Conservation (phyloP, 148 eudicot genomes). For the Pharnaceum exiguum region DNA sequence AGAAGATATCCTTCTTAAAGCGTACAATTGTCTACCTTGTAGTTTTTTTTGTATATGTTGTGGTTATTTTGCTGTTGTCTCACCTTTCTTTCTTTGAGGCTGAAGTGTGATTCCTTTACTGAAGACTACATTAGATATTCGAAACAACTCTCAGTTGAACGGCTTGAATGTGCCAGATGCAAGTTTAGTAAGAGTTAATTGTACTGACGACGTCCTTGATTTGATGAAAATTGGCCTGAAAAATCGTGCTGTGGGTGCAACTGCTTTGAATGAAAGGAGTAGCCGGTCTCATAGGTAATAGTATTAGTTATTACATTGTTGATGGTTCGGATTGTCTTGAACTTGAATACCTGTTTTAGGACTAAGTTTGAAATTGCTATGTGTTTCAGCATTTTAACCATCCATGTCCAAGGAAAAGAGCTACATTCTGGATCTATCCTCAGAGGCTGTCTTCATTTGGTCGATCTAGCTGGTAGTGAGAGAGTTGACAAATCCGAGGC, state of each 20-base stretch:
- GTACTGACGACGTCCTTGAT: constrained; percentile 82
- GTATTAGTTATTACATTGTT: not conserved
- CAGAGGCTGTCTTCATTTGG: constrained; percentile 90
- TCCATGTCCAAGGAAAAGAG: constrained; percentile 92
- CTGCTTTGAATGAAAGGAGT: constrained; percentile 92
- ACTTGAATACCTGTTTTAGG: not conserved
- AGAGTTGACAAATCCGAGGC: constrained; percentile 97
- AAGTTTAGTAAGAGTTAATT: constrained; percentile 65
- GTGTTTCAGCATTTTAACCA: constrained; percentile 66
- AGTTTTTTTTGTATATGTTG: not conserved
- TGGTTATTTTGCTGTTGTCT: not conserved
- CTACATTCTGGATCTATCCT: constrained; percentile 61
- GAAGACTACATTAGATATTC: constrained; percentile 64
- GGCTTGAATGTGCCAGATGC: constrained; percentile 99
- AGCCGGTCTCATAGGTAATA: constrained; percentile 91
- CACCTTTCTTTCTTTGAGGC: not conserved
- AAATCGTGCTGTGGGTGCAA: constrained; percentile 97
- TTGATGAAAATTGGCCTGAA: constrained; percentile 80
- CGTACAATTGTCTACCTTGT: not conserved
- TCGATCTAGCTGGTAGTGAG: constrained; percentile 98
- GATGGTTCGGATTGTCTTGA: not conserved
- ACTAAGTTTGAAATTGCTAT: not conserved
- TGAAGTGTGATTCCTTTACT: constrained; percentile 40
- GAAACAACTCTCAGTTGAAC: constrained; percentile 86
- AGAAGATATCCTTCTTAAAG: constrained; percentile 74